Percentiles rank a stretch among this genome's conserved stretches.
phyloP scores from a whole-genome alignment of 2,329 filamentous ascomycete species.

The Cladosporium colombiae region DNA sequence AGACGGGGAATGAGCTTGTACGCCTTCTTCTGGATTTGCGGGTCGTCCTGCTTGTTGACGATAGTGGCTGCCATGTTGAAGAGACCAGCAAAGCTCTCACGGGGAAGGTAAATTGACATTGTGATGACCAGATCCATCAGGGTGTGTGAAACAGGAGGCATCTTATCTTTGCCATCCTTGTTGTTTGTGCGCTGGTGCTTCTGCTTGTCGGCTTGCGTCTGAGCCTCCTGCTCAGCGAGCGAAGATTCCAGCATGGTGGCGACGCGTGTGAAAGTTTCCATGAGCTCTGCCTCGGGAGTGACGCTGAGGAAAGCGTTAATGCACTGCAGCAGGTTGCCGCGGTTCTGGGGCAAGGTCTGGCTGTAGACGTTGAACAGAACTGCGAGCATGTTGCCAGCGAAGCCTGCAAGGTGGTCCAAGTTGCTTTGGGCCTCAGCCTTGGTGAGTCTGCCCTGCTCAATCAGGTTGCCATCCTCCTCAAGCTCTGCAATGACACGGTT shows the following conservation, averaged over 20 bases:
- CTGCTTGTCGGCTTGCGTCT: conserved; percentile 64
- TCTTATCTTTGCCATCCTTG: conserved; percentile 61
- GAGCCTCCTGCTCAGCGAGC: conserved; percentile 59
- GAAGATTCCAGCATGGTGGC: conserved; percentile 78
- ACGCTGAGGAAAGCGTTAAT: conserved; percentile 95
- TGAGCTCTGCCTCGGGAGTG: conserved; percentile 62
- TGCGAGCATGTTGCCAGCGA: conserved; percentile 85
- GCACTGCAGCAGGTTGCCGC: conserved; percentile 87
- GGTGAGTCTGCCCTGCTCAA: conserved; percentile 76
- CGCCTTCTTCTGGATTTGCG: conserved; percentile 96
- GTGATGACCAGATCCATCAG: conserved; percentile 97
- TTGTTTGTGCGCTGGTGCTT: conserved; percentile 47
- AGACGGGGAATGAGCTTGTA: conserved; percentile 96
- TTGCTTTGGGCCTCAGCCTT: conserved; percentile 76
- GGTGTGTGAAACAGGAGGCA: conserved; percentile 91
- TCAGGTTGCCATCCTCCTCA: conserved; percentile 68
- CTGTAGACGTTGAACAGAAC: conserved; percentile 99
- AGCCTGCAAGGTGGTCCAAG: conserved; percentile 73
- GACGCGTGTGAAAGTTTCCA: conserved; percentile 85
- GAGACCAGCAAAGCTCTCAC: conserved; percentile 78
- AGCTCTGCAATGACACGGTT: conserved; percentile 78
- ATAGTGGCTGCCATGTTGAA: conserved; percentile 86
- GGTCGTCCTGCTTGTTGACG: conserved; percentile 77
- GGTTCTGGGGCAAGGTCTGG: conserved; percentile 88
- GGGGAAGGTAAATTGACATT: conserved; percentile 88